Evolutionary conservation across 805 yeast species (phyloP).

Genomic region (Sporopachydermia quercuum): DNA sequence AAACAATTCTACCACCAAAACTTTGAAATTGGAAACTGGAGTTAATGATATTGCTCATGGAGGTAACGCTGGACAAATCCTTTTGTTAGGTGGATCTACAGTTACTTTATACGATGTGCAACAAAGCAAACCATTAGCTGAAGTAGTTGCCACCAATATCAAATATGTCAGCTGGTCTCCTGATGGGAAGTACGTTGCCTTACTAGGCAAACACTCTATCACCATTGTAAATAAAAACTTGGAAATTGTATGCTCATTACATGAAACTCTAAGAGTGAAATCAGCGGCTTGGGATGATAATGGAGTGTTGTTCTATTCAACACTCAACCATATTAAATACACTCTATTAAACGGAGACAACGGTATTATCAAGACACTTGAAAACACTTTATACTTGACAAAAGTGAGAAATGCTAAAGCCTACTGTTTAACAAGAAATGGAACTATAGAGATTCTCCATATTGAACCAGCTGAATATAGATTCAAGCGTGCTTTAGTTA

Average conservation of each 20-base stretch:
- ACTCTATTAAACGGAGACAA: constrained; percentile 85
- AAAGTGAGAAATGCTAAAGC: constrained; percentile 57
- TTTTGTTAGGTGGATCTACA: constrained; percentile 54
- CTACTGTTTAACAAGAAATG: constrained; percentile 72
- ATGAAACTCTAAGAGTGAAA: constrained; percentile 92
- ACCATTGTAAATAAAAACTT: constrained; percentile 73
- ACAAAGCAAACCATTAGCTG: constrained; percentile 67
- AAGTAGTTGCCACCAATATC: constrained; percentile 56
- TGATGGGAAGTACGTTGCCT: constrained; percentile 77
- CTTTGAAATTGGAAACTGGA: constrained; percentile 50
- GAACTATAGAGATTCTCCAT: constrained; percentile 59
- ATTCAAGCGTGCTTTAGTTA: constrained; percentile 84
- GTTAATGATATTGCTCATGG: constrained; percentile 53
- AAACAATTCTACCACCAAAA: constrained; percentile 67
- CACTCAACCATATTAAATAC: constrained; percentile 91
- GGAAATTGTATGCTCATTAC: constrained; percentile 69
- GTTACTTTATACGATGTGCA: constrained; percentile 85
- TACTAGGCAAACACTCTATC: constrained; percentile 83
- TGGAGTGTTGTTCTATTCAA: constrained; percentile 82
- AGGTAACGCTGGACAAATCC: constrained; percentile 73
- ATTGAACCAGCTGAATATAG: constrained; percentile 97
- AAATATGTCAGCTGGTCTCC: constrained; percentile 83
- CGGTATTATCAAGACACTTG: constrained; percentile 83
- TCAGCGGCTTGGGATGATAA: constrained; percentile 96
- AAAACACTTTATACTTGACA: constrained; percentile 71